Conservation (phyloP, 345 rosid genomes). For the Eucalyptus albens region DNA sequence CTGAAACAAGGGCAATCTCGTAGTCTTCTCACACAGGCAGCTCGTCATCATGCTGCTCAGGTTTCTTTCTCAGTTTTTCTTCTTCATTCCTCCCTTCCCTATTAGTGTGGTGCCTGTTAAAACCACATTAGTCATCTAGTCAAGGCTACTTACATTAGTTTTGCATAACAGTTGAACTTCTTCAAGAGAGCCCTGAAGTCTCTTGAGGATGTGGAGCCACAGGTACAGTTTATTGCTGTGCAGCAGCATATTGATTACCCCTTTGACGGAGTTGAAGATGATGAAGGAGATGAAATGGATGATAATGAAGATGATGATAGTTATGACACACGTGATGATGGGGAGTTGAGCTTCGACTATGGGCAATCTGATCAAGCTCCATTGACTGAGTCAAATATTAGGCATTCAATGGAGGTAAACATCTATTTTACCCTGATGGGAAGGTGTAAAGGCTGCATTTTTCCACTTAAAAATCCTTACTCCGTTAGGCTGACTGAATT, state of each 20-base stretch:
- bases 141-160: background rate
- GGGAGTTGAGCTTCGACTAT: slow-evolving; percentile 80
- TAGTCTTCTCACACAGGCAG: slow-evolving; percentile 97
- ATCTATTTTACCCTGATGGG: background rate
- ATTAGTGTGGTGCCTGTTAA: background rate
- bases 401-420: slow-evolving; percentile 55
- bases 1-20: slow-evolving; percentile 92
- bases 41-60: slow-evolving; percentile 99
- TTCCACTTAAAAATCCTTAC: background rate
- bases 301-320: slow-evolving; percentile 26
- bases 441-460: background rate
- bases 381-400: slow-evolving; percentile 25
- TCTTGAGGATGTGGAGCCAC: slow-evolving; percentile 79
- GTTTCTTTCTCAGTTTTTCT: slow-evolving; percentile 14
- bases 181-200: slow-evolving; percentile 73
- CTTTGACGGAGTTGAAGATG: slow-evolving; percentile 71
- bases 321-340: slow-evolving; percentile 41
- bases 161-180: slow-evolving; percentile 58
- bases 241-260: slow-evolving; percentile 87
- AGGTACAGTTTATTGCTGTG: slow-evolving; percentile 49
- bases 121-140: background rate
- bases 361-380: slow-evolving; percentile 35
- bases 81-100: background rate
- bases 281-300: slow-evolving; percentile 31
- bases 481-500: background rate